Base-by-base conservation (phyloP, 2,329 filamentous ascomycete genomes). In the Fusarium verrucosum region DNA sequence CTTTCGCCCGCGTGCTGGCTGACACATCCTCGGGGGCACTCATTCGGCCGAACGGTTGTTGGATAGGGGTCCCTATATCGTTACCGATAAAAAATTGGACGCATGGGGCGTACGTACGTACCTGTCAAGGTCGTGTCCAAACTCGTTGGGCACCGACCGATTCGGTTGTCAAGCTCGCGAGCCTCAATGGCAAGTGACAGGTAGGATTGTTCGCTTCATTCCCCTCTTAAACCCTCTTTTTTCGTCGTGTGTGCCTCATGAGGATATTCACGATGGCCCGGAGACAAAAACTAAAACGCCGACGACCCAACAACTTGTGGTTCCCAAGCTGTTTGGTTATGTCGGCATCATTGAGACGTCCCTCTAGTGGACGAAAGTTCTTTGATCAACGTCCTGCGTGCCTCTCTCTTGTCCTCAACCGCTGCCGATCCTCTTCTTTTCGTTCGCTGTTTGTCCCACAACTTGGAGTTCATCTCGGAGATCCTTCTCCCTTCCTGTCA, bases 361-460 rank as follows among this genome's bases (percentile, higher is more conserved):
- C 16, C 45, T 33, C 33, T 42, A 49, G 40, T 59, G 43, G 46
- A 25, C 40, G 28, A 19, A 61, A 42, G 28, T 41, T 23, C 26
- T 50, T 62, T 40, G 68, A 70, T 70, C 66, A 46, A 44, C 68
- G 36, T 58, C 49, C 38, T 62, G 62, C 64, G 38, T 35, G 23
- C 43, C 55, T 70, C 45, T 65, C 50, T 68, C 54, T 38, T 65
- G 46, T 47, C 30, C 50, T 52, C 56, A 62, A 61, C 54, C 20
- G 44, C 40, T 62, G 69, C 45, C 50, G 69, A 71, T 71, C 69
- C 14, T 47, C 45, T 50, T 57, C 38, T 58, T 50, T 57, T 38
- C 49, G 50, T 57, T 50, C 26, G 45, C 36, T 50, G 42, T 46
- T 37, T 41, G 65, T 63, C 58, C 52, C 65, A 59, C 62, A 53